Evolutionary conservation across 192 early-diverging fungal genomes (phyloP), one percentile per base, ranked within the genome.

Genomic region (Podila epicladia): DNA sequence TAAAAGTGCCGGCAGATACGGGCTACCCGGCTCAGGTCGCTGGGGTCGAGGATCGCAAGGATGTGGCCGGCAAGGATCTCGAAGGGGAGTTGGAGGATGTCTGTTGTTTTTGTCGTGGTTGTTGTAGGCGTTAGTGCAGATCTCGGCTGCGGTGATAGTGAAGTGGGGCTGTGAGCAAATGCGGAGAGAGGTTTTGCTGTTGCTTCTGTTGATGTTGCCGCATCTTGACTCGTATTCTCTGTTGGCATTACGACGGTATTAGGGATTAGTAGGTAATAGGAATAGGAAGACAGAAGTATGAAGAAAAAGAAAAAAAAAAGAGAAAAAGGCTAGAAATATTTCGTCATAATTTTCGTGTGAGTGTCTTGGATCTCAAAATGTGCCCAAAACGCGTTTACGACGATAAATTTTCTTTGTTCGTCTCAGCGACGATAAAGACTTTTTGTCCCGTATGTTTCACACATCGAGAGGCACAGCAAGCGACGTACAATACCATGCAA

Each of bases 61-160:
- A 79, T 72, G 45, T 68, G 50, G 9, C 76, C 76, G 11, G 67
- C 76, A 9, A 79, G 53, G 41, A 79, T 67, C 28, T 79, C 76
- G 20, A 79, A 68, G 0, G 76, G 76, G 5, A 79, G 51, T n/a
- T 59, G 48, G 29, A 68, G 53, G 11, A 72, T 51, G 48, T 13
- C 5, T 15, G 15, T 15, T 35, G 28, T 4, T 29, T 6, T 9
- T 5, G 15, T 28, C 58, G 50, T 8, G 2, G 29, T n/a, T 31
- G 15, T 29, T 35, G 57, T 11, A 3, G 19, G 6, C 37, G 20
- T 7, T 9, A 33, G 17, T 69, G 60, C 19, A 57, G 5, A 37
- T 15, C 20, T 2, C 9, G 9, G 60, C 1, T 9, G 29, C 5
- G 31, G 13, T 45, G 41, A 45, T 45, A 15, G 41, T 45, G 41